Conservation (phyloP, 768 basidiomycete species). For the Epithele typhae region DNA sequence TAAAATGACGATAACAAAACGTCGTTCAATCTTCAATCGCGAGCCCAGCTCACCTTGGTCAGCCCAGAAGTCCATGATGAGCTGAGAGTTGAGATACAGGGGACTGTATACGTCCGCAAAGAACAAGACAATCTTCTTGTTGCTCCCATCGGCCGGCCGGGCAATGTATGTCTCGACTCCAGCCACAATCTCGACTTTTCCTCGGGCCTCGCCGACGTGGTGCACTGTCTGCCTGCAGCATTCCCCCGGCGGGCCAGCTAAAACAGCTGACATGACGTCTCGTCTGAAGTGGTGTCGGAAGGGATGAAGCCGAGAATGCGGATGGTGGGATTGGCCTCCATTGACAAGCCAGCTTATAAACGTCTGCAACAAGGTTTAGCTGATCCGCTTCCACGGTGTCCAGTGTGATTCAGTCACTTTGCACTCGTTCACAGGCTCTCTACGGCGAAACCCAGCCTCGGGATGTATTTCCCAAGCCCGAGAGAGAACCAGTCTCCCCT, state of each 20-base stretch:
- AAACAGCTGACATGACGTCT: conserved; percentile 3
- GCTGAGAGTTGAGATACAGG: conserved; percentile 51
- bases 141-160: conserved; percentile 33
- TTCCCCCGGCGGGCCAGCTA: conserved; percentile 30
- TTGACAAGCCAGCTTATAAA: too few relatives aligned
- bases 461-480: too few relatives aligned
- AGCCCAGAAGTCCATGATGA: conserved; percentile 64
- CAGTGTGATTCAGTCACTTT: too few relatives aligned
- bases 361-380: too few relatives aligned
- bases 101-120: conserved; percentile 59
- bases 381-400: too few relatives aligned
- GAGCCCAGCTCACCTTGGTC: conserved; percentile 38
- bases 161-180: conserved; percentile 53
- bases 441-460: too few relatives aligned
- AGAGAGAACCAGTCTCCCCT: too few relatives aligned
- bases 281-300: background rate
- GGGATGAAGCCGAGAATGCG: background rate
- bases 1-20: conserved; percentile 20
- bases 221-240: conserved; percentile 50
- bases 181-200: conserved; percentile 35
- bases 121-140: conserved; percentile 47
- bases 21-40: too few relatives aligned
- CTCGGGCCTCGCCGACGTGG: conserved; percentile 46
- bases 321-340: too few relatives aligned
- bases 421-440: too few relatives aligned